Evolutionary conservation across 106 monocot species (phyloP).

Genomic region (Ottelia alismoides): DNA sequence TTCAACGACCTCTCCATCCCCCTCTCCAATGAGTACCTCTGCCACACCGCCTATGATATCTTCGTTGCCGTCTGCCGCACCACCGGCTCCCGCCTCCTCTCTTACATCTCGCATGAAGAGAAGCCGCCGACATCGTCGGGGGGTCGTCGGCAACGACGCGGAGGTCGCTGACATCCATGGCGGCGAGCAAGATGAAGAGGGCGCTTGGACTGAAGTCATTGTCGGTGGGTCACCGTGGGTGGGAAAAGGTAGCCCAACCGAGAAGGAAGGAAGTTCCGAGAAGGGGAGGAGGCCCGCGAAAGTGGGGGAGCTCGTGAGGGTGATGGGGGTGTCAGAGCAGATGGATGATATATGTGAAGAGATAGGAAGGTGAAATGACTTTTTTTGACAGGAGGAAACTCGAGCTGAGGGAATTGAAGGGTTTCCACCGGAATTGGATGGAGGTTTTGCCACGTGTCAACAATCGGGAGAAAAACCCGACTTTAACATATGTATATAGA

Average conservation of each 20-base stretch:
- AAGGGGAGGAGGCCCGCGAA: conserved; percentile 48
- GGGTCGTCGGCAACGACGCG: conserved; percentile 27
- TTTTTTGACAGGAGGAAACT: too few species aligned
- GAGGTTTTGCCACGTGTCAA: too few species aligned
- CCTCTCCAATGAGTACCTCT: too few species aligned
- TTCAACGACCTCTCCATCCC: too few species aligned
- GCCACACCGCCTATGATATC: conserved; percentile 32
- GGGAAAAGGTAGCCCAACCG: conserved; percentile 29
- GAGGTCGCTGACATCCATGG: conserved; percentile 12
- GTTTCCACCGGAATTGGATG: too few species aligned
- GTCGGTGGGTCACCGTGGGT: conserved; percentile 71
- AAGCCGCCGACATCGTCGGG: conserved; percentile 12
- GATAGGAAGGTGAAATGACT: conserved; percentile 4
- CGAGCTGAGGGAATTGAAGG: too few species aligned
- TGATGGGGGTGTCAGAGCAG: conserved; percentile 35
- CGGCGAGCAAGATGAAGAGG: too few species aligned
- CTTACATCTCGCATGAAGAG: conserved; percentile 5
- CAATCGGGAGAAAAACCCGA: too few species aligned
- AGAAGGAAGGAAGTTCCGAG: conserved; percentile 26
- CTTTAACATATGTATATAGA: too few species aligned
- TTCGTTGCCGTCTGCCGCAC: conserved; percentile 27
- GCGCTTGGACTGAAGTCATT: too few species aligned
- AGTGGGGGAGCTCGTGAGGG: conserved; percentile 34
- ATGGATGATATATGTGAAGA: conserved; percentile 21
- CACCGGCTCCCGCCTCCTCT: conserved; percentile 24